Percentiles rank a stretch among this genome's conserved stretches.
These are phyloP conservation scores for Hanseniaspora singularis DNA, from an alignment of 805 yeast species.

Conservation along the genomic window DNA sequence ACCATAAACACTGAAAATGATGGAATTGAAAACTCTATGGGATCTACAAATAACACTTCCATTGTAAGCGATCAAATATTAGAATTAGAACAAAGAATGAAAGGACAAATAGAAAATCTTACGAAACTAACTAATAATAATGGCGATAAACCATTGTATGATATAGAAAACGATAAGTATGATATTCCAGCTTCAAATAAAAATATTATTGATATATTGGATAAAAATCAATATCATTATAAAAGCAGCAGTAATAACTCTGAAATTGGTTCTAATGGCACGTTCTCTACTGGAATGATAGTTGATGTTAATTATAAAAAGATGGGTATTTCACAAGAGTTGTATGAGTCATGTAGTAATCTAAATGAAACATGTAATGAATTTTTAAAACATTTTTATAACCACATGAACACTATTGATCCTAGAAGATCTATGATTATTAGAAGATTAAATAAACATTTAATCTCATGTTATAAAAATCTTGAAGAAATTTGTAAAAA, in stretches of 20 bases:
- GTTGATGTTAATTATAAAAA: constrained; percentile 12
- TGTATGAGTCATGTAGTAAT: constrained; percentile 42
- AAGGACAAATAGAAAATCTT: not conserved
- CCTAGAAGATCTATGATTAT: constrained; percentile 35
- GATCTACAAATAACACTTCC: not conserved
- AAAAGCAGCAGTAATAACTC: constrained; percentile 23
- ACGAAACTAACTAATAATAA: constrained; percentile 32
- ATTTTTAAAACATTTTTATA: constrained; percentile 66
- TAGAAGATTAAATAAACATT: constrained; percentile 37
- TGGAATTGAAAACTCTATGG: not conserved
- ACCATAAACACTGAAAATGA: constrained; percentile 17
- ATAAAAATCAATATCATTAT: constrained; percentile 2
- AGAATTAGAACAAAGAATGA: constrained; percentile 7
- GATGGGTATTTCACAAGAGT: constrained; percentile 17
- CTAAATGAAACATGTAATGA: constrained; percentile 66
- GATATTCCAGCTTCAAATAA: not conserved
- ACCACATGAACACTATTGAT: constrained; percentile 42
- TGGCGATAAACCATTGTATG: constrained; percentile 17
- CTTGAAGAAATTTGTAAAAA: constrained; percentile 31
- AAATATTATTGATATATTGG: not conserved
- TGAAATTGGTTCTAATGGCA: not conserved
- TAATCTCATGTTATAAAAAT: constrained; percentile 39
- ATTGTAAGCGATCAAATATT: not conserved
- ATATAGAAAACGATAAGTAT: constrained; percentile 19
- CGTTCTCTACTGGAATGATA: not conserved